phyloP scores from a whole-genome alignment of 1,284 basidiomycete genomes.

The Leccinum solheimii region DNA sequence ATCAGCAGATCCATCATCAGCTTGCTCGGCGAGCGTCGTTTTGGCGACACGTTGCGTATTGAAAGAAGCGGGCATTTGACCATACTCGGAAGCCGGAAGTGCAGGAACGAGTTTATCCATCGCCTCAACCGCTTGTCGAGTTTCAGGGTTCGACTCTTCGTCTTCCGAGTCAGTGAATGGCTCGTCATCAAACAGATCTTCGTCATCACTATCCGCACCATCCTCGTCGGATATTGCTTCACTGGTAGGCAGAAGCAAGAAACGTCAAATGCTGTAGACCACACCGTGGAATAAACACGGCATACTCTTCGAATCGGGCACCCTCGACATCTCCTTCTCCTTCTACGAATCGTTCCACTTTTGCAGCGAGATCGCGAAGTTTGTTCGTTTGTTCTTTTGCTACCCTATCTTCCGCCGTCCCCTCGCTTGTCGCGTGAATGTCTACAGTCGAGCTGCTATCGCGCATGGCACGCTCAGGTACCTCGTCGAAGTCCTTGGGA shows the following conservation, averaged over 20 bases:
- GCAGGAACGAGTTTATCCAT: constrained; percentile 74
- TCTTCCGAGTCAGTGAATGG: constrained; percentile 42
- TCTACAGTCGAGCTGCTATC: constrained; percentile 25
- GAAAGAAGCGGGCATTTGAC: constrained; percentile 74
- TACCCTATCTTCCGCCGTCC: constrained; percentile 46
- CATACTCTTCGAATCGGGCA: constrained; percentile 85
- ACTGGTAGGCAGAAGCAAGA: constrained; percentile 36
- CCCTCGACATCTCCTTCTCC: constrained; percentile 86
- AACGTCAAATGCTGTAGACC: constrained; percentile 10
- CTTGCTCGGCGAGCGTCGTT: constrained; percentile 47
- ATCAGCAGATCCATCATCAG: constrained; percentile 27
- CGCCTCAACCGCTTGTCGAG: constrained; percentile 33
- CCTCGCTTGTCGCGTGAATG: constrained; percentile 41
- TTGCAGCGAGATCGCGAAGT: constrained; percentile 74
- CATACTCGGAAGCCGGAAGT: constrained; percentile 72
- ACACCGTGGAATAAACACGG: constrained; percentile 10
- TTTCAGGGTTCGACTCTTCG: constrained; percentile 34
- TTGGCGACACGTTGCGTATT: constrained; percentile 68
- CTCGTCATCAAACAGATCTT: constrained; percentile 46
- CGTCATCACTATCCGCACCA: constrained; percentile 41
- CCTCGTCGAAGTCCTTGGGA: constrained; percentile 61
- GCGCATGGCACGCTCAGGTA: constrained; percentile 43
- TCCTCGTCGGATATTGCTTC: constrained; percentile 62
- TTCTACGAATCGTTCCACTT: constrained; percentile 85
- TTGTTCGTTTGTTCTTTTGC: constrained; percentile 66